Percentiles rank a stretch among this genome's conserved stretches.
These are phyloP conservation scores for Tuber borchii DNA, from an alignment of 495 filamentous ascomycete species.

Conservation along the genomic window DNA sequence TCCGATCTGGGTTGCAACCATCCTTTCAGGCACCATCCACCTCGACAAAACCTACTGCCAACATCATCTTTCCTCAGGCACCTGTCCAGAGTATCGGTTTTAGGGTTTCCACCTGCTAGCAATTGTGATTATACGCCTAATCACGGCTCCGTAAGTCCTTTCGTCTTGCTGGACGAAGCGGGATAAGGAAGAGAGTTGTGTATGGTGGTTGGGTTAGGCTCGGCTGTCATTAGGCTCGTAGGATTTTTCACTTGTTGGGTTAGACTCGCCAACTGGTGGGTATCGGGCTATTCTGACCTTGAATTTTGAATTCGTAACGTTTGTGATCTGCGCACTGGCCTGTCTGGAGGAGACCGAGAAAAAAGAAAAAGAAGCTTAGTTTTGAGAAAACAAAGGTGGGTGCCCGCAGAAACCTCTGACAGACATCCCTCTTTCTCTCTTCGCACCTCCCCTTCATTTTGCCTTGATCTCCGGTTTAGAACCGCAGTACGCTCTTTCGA, in stretches of 20 bases:
- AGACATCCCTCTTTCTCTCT: conserved; percentile 7
- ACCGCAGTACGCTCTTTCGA: not conserved
- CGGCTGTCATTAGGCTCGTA: conserved; percentile 27
- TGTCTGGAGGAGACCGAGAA: not conserved
- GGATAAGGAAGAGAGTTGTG: conserved; percentile 24
- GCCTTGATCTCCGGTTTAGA: not conserved
- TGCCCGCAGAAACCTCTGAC: conserved; percentile 28
- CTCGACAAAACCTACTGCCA: conserved; percentile 35
- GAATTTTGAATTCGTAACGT: conserved; percentile 4
- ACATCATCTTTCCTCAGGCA: conserved; percentile 36
- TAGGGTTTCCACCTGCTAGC: conserved; percentile 26
- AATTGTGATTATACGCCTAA: conserved; percentile 33
- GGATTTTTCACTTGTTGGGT: conserved; percentile 19
- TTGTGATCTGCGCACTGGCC: not conserved
- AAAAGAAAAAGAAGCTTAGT: conserved; percentile 10
- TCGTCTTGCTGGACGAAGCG: conserved; percentile 22
- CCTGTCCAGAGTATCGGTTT: conserved; percentile 34
- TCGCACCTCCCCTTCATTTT: conserved; percentile 13
- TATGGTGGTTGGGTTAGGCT: conserved; percentile 35
- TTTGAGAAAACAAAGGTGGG: conserved; percentile 31
- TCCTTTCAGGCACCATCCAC: conserved; percentile 37
- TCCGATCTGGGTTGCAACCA: conserved; percentile 40
- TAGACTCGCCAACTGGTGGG: conserved; percentile 11
- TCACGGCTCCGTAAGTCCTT: conserved; percentile 31
- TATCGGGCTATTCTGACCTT: not conserved